Base-by-base conservation (phyloP, 164 flowering plant genomes). In the Aristolochia contorta region DNA sequence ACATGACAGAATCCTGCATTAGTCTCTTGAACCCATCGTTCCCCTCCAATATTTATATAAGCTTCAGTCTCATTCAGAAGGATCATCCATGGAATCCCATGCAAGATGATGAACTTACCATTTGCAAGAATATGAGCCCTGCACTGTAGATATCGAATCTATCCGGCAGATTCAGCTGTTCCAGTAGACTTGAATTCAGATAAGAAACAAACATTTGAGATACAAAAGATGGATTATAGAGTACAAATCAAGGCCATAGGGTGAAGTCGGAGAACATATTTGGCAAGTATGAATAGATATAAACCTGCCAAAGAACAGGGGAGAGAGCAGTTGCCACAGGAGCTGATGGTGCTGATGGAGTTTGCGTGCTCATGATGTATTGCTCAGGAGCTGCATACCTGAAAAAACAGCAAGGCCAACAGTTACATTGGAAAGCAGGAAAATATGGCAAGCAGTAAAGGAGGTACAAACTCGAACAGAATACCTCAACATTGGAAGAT, bases 371-470 rank as follows among this genome's bases (percentile, higher is more conserved):
- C 99, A 93, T 90, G 61, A 93, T 93, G 71, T 93, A 93, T 69
- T 93, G 99, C 78, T 93, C 99, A 1, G 99, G 97, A 63, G 99
- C 99, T 48, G 99, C 75, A 78, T 93, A 93, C 66, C 99, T 90
- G 72, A 57, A 62, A n/a, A 50, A 63, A 22, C 24, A 47, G 61
- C 6, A 18, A n/a, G 53, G 19, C 4, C 53, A 49, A 1, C 7
- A 49, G 53, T 49, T 49, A 49, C 53, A 49, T 49, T 49, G 19
- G 21, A 49, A 37, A 3, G 12, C 3, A 7, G 54, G 12, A 22
- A 9, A 32, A 30, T 16, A 37, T 37, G 16, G 3, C 14, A 16
- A 10, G 25, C 37, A 15, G 0, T 25, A 13, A 41, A 0, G 43
- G 43, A 37, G 10, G 43, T 8, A 37, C 5, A 37, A 37, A 37